Base-by-base conservation (phyloP, 1,139 yeast genomes). In the Saccharomyces hybrid region DNA sequence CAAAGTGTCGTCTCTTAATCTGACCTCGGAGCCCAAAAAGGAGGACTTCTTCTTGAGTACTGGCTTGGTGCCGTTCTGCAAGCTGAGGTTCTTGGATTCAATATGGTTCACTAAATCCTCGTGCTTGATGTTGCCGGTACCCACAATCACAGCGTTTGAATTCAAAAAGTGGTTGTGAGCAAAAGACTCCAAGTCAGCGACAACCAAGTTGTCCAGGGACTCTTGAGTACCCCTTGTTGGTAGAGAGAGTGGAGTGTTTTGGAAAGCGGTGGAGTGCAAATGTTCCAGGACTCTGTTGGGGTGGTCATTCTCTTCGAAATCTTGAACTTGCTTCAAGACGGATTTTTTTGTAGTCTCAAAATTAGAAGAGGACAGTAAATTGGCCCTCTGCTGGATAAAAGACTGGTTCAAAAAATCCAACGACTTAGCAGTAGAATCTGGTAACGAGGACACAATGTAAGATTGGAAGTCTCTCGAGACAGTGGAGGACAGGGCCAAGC, bases 1-100 rank as follows among this genome's bases (percentile, higher is more conserved):
- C 71, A 84, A 71, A 63, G 90, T 86, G 73, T 87, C 95, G 70
- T 87, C 95, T 82, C 95, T 85, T 78, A 86, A 76, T 79, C 90
- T 83, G 62, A 86, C 83, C 72, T 87, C 95, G 53, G 93, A 86
- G 69, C 95, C 95, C 72, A 86, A 79, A 80, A 86, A 86, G 48
- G 81, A 70, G 57, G 85, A 81, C 50, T 61, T 59, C 62, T 64
- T 62, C 57, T 68, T 61, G 57, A 81, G 77, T 55, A 70, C 70
- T 48, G 76, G 75, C 62, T 85, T 83, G 57, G 19, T 27, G 58
- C 87, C 88, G 71, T 55, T 78, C 70, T 55, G 59, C 60, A 60
- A 32, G 80, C 70, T 54, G 75, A 71, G 58, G 75, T 71, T 69
- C 26, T 54, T 32, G 26, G 56, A 52, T 38, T 83, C 84, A 60